These are phyloP conservation scores for Botryotinia convoluta DNA, from an alignment of 2,329 filamentous ascomycete species.

Conservation along the genomic window DNA sequence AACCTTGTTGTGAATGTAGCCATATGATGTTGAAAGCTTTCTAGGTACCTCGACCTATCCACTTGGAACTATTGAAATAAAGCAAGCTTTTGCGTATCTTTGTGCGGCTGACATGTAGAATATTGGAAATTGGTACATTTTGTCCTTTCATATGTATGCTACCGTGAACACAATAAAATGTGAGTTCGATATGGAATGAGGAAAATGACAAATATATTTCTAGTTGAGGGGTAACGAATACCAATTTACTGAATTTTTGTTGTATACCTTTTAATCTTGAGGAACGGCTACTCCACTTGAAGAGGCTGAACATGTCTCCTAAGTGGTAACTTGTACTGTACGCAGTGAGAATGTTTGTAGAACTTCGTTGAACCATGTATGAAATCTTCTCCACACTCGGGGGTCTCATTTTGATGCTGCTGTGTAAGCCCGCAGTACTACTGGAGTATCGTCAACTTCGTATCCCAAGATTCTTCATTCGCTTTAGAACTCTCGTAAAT, in stretches of 20 bases:
- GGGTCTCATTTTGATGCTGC: constrained; percentile 1
- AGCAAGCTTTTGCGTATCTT: neutral
- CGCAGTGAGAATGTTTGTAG: neutral
- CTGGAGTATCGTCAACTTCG: constrained; percentile 11
- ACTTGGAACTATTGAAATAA: constrained; percentile 18
- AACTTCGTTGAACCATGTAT: constrained; percentile 11
- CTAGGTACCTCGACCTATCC: neutral
- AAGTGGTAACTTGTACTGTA: neutral
- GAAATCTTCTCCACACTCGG: neutral
- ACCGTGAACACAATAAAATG: neutral
- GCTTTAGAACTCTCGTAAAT: neutral
- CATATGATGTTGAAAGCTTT: neutral
- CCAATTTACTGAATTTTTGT: neutral
- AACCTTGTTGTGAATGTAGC: constrained; percentile 11
- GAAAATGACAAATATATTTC: neutral
- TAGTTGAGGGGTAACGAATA: neutral
- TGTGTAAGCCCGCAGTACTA: neutral
- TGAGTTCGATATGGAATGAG: neutral
- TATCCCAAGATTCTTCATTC: neutral
- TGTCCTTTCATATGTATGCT: neutral
- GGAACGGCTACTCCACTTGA: neutral
- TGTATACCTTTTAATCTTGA: too few species aligned
- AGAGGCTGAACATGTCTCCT: neutral
- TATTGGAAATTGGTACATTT: neutral
- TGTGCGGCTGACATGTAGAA: constrained; percentile 2